Conservation (phyloP, 306 rosid genomes). For the Amphicarpaea edgeworthii region DNA sequence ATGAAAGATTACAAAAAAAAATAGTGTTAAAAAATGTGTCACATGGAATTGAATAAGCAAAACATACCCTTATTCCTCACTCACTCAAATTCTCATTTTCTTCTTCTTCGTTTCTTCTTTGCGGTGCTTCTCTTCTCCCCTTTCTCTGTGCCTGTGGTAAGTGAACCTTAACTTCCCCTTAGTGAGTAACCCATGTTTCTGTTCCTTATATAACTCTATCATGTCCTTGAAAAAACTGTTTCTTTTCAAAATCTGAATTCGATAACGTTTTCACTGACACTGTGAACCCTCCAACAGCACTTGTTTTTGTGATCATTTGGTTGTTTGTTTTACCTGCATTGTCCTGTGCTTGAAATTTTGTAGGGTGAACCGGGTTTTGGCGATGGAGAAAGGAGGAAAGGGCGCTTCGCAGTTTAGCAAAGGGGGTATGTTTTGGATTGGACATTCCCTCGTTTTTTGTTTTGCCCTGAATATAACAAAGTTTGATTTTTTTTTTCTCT, state of each 20-base stretch:
- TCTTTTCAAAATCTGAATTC: slow-evolving; percentile 19
- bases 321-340: slow-evolving; percentile 44
- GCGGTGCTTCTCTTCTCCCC: not conserved
- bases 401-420: slow-evolving; percentile 53
- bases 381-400: slow-evolving; percentile 78
- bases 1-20: too few relatives aligned
- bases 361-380: slow-evolving; percentile 40
- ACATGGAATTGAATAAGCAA: not conserved
- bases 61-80: not conserved
- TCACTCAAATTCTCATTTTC: not conserved
- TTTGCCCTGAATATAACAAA: not conserved
- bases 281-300: slow-evolving; percentile 17
- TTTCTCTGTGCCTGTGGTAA: slow-evolving; percentile 30
- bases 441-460: slow-evolving; percentile 6
- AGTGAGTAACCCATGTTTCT: not conserved
- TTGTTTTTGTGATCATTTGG: slow-evolving; percentile 21
- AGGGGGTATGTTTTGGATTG: slow-evolving; percentile 46
- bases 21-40: not conserved
- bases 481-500: not conserved
- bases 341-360: slow-evolving; percentile 36
- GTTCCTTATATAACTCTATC: not conserved
- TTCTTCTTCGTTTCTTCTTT: not conserved
- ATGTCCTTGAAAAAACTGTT: not conserved
- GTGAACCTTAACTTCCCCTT: slow-evolving; percentile 2
- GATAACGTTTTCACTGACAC: not conserved